A percentile compares a stretch with the other conserved stretches of the same genome.
Evolutionary conservation across 2,329 filamentous ascomycete species (phyloP).

Genomic region (Biscogniauxia marginata): DNA sequence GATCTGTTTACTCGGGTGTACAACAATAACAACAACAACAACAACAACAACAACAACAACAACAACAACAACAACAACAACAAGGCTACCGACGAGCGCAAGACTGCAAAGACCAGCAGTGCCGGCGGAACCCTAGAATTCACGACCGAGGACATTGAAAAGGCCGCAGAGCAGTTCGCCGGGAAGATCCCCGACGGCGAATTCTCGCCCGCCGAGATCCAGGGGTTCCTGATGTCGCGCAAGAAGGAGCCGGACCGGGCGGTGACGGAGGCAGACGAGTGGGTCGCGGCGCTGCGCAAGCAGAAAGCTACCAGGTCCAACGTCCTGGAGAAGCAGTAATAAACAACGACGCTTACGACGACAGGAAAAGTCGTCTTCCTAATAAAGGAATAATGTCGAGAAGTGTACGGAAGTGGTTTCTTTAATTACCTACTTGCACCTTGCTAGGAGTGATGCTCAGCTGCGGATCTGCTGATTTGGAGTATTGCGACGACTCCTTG

Average conservation of each 20-base stretch:
- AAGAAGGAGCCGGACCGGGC: slow-evolving; percentile 59
- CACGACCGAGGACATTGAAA: slow-evolving; percentile 39
- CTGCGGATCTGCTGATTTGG: no score
- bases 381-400: no score
- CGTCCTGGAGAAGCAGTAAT: slow-evolving; percentile 48
- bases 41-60: not conserved
- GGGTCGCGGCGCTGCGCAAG: slow-evolving; percentile 51
- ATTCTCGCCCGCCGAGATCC: slow-evolving; percentile 57
- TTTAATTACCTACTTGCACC: no score
- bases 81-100: slow-evolving; percentile 1
- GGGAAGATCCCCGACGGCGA: slow-evolving; percentile 40
- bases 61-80: slow-evolving; percentile 1
- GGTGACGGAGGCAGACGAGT: slow-evolving; percentile 49
- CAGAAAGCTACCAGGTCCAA: slow-evolving; percentile 52
- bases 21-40: slow-evolving; percentile 39
- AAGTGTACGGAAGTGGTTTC: no score
- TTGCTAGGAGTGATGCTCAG: no score
- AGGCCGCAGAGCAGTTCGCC: slow-evolving; percentile 50
- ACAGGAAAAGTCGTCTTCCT: no score
- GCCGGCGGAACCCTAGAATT: slow-evolving; percentile 33
- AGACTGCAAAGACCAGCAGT: slow-evolving; percentile 5
- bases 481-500: no score
- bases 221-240: slow-evolving; percentile 62
- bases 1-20: slow-evolving; percentile 65
- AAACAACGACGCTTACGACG: no score